Base-by-base conservation (phyloP, 495 filamentous ascomycete species). In the Penicillium odoratum region DNA sequence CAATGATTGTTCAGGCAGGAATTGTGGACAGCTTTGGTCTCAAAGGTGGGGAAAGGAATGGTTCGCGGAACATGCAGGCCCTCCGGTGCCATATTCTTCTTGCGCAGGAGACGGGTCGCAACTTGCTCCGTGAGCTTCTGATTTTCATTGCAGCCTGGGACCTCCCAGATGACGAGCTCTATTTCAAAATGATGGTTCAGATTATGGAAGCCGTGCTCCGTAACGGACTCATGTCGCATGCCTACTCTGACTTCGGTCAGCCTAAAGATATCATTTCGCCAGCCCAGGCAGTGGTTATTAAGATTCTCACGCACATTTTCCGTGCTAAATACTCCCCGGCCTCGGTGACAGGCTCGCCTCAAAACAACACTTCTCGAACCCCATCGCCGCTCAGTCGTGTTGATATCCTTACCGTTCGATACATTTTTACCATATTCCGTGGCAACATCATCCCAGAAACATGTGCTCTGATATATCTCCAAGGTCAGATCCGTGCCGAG, bases 111-210 rank as follows among this genome's bases (percentile, higher is more conserved):
- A 90, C 88, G 56, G 93, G 93, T 15, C 85, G 90, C 43, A 96
- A 94, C 62, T 78, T 97, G 5, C 81, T 97, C 7, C 82, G 92
- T 45, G 92, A 97, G 64, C 84, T 97, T 51, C 78, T 97, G 25
- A 95, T 97, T 54, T 97, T 97, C 71, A 93, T 97, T 55, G 93
- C 93, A 13, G 92, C 94, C 13, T 97, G 93, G 93, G 92, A 97
- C 66, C 86, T 96, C 56, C 87, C 86, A 13, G 92, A 97, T 63
- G 88, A 92, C 43, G 90, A 93, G 60, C 80, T 94, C 11, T 96
- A 96, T 63, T 96, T 95, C 77, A 92, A 93, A 72, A 87, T 96
- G 71, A 97, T 94, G 75, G 88, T 92, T 10, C 91, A 95, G 70
- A 96, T 97, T 56, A 91, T 97, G 76, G 90, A 96, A 64, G 90